Conservation (phyloP, 2,329 filamentous ascomycete genomes). For the Trichoderma guizhouense region DNA sequence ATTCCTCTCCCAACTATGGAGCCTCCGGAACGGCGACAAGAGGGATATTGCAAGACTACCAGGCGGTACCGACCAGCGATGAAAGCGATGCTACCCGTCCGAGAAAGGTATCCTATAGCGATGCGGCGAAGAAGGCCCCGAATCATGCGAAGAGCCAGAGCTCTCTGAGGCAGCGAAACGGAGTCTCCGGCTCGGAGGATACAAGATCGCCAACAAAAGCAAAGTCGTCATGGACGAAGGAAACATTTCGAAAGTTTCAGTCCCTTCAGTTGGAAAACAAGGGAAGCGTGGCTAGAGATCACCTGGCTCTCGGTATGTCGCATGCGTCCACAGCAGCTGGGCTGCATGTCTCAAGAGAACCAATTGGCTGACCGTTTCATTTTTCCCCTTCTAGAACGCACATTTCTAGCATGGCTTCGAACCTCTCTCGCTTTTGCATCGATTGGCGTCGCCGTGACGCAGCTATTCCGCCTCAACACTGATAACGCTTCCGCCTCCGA, state of each 20-base stretch:
- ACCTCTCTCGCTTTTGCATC: conserved; percentile 78
- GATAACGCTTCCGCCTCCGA: conserved; percentile 33
- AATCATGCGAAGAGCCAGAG: not conserved
- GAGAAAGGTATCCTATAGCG: conserved; percentile 9
- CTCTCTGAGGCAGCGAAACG: conserved; percentile 7
- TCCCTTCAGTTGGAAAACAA: conserved; percentile 81
- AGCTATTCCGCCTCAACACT: conserved; percentile 80
- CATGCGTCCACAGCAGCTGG: not conserved
- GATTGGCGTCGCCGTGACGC: conserved; percentile 79
- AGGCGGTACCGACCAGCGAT: conserved; percentile 31
- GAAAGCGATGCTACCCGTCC: conserved; percentile 1
- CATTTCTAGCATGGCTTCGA: conserved; percentile 80
- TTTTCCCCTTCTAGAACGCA: conserved; percentile 57
- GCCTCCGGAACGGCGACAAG: conserved; percentile 39
- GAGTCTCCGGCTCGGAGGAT: not conserved
- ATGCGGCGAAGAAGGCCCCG: not conserved
- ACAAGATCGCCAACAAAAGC: not conserved
- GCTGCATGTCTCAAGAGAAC: conserved; percentile 1
- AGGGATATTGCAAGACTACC: conserved; percentile 39
- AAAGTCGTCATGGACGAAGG: conserved; percentile 47
- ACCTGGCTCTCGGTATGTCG: conserved; percentile 68
- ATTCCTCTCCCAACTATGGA: conserved; percentile 33
- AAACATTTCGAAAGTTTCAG: conserved; percentile 46
- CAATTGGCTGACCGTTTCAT: not conserved
- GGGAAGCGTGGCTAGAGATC: conserved; percentile 77